Percentiles rank a stretch among this genome's conserved stretches.
Conservation (phyloP, 1,139 yeast genomes). For the Blastobotrys buckinghamii region DNA sequence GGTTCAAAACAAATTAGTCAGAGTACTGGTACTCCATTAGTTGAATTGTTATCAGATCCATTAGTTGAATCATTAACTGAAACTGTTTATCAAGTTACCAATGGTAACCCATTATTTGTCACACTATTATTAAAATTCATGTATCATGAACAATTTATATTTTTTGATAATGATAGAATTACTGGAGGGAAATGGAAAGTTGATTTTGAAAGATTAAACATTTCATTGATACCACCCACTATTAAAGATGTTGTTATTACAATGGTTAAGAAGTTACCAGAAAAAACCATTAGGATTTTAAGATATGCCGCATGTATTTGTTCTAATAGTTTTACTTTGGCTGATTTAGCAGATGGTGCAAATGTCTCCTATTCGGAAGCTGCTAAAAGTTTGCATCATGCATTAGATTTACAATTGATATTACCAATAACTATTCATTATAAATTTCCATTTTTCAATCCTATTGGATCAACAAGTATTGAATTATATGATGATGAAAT, state of each 20-base stretch:
- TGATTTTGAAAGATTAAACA: conserved; percentile 23
- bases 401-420: conserved; percentile 36
- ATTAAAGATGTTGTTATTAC: conserved; percentile 26
- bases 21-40: conserved; percentile 9
- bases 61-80: conserved; percentile 27
- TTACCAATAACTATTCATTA: conserved; percentile 42
- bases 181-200: conserved; percentile 28
- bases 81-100: conserved; percentile 24
- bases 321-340: conserved; percentile 40
- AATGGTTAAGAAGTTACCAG: conserved; percentile 25
- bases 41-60: conserved; percentile 18
- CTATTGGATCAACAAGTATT: conserved; percentile 35
- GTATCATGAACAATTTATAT: conserved; percentile 22
- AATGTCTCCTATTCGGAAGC: conserved; percentile 32
- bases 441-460: conserved; percentile 45
- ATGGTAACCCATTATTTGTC: conserved; percentile 31
- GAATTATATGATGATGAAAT: conserved; percentile 37
- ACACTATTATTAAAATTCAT: conserved; percentile 23
- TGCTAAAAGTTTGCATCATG: conserved; percentile 35
- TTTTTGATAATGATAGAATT: conserved; percentile 18
- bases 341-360: conserved; percentile 41
- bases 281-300: conserved; percentile 29
- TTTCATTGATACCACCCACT: conserved; percentile 21
- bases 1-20: conserved; percentile 7
- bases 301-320: conserved; percentile 44